Evolutionary conservation across 106 monocot genomes (phyloP).

Genomic region (Phalaenopsis aphrodite): DNA sequence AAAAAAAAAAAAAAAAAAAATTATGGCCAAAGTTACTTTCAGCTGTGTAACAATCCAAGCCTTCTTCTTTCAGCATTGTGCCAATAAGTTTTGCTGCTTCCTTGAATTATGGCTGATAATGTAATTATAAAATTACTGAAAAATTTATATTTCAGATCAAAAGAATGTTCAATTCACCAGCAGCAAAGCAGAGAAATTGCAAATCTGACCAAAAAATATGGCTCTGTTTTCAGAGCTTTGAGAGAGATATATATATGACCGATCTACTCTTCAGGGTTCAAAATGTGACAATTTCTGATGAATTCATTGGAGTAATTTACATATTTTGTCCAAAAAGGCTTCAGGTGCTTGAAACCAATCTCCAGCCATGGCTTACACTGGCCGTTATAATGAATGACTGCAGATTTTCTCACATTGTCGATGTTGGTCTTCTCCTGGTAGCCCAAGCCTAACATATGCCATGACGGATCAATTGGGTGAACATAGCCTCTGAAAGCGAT

Average conservation of each 20-base stretch:
- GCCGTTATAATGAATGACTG: slow-evolving; percentile 89
- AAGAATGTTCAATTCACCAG: not conserved
- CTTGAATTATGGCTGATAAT: not conserved
- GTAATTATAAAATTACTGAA: not conserved
- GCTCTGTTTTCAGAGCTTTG: not conserved
- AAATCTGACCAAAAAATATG: not conserved
- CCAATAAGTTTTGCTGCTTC: not conserved
- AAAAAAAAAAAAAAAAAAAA: not conserved
- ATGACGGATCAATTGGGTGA: slow-evolving; percentile 67
- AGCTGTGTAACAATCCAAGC: not conserved
- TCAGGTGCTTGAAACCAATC: slow-evolving; percentile 78
- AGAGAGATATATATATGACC: not conserved
- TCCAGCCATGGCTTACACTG: slow-evolving; percentile 93
- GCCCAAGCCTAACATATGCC: slow-evolving; percentile 91
- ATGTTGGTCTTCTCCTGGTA: slow-evolving; percentile 84
- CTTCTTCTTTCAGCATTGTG: not conserved
- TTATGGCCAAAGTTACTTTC: not conserved
- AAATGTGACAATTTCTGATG: slow-evolving; percentile 69
- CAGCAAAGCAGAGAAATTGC: not conserved
- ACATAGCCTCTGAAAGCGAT: slow-evolving; percentile 80
- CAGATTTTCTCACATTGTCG: slow-evolving; percentile 45
- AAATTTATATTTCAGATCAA: not conserved
- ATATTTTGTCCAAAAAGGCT: slow-evolving; percentile 81
- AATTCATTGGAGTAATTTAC: slow-evolving; percentile 89
- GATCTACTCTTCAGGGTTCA: slow-evolving; percentile 30